phyloP scores from a whole-genome alignment of 2,329 filamentous ascomycete genomes.

The Cadophora gregata region DNA sequence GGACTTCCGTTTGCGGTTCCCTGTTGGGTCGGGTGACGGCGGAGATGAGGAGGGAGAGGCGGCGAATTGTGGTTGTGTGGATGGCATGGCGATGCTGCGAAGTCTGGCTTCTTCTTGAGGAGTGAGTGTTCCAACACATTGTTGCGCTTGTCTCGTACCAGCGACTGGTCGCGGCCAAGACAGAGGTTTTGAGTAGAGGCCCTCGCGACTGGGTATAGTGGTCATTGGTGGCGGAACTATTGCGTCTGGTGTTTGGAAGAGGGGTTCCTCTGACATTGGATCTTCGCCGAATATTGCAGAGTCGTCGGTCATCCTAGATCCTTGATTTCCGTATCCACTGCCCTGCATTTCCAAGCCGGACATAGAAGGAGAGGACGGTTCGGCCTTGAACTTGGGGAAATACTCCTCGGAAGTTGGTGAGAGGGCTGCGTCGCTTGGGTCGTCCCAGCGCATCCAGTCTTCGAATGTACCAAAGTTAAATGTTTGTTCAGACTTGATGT shows the following conservation, averaged over 20 bases:
- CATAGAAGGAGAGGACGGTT: constrained; percentile 39
- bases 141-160: constrained; percentile 19
- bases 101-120: constrained; percentile 49
- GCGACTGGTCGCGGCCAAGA: constrained; percentile 37
- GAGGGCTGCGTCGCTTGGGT: constrained; percentile 37
- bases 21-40: constrained; percentile 44
- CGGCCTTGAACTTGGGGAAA: constrained; percentile 41
- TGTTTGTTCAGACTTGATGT: constrained; percentile 34
- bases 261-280: constrained; percentile 35
- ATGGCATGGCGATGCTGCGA: constrained; percentile 68
- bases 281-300: constrained; percentile 39
- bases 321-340: constrained; percentile 25
- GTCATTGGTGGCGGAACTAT: constrained; percentile 24
- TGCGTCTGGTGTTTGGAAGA: constrained; percentile 37
- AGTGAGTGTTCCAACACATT: constrained; percentile 28
- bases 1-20: constrained; percentile 50
- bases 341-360: constrained; percentile 34
- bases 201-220: constrained; percentile 28
- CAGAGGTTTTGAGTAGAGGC: constrained; percentile 40
- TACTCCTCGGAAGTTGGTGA: constrained; percentile 39
- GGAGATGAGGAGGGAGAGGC: constrained; percentile 57
- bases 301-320: constrained; percentile 32
- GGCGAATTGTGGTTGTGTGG: constrained; percentile 50
- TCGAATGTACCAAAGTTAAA: constrained; percentile 42
- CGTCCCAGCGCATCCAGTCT: constrained; percentile 45